Evolutionary conservation across 2,329 filamentous ascomycete genomes (phyloP).

Genomic region (Biscogniauxia marginata): DNA sequence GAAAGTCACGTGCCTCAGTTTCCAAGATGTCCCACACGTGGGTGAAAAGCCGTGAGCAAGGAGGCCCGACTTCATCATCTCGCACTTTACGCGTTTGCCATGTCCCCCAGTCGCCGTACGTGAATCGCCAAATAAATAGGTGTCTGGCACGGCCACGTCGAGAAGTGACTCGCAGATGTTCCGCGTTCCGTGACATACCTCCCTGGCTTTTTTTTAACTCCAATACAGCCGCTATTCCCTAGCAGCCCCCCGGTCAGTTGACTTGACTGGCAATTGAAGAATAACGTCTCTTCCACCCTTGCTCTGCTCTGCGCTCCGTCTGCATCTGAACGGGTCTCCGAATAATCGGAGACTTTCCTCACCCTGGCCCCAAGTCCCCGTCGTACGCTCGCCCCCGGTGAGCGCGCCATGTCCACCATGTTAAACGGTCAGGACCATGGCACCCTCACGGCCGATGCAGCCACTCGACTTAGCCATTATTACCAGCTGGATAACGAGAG

Average conservation of each 20-base stretch:
- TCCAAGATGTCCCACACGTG: background rate
- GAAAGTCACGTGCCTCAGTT: background rate
- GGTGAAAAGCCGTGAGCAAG: background rate
- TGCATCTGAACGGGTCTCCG: background rate
- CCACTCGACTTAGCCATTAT: conserved; percentile 27
- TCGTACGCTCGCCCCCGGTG: background rate
- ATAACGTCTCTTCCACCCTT: background rate
- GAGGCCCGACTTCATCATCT: background rate
- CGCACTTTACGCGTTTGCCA: background rate
- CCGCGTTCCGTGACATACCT: background rate
- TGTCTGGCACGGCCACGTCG: background rate
- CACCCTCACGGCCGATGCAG: conserved; percentile 15
- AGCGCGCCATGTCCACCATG: conserved; percentile 4
- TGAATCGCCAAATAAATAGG: background rate
- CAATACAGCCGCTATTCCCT: background rate
- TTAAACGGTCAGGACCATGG: conserved; percentile 24
- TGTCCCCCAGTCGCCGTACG: background rate
- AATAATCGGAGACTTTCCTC: background rate
- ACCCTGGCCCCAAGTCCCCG: background rate
- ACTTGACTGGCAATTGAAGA: background rate
- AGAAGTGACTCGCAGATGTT: background rate
- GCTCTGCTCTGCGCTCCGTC: background rate
- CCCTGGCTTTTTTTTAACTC: background rate
- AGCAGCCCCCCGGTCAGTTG: background rate
- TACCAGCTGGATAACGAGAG: conserved; percentile 28